These are phyloP conservation scores for Colletotrichum graminicola DNA, from an alignment of 2,329 filamentous ascomycete species.

Conservation along the genomic window DNA sequence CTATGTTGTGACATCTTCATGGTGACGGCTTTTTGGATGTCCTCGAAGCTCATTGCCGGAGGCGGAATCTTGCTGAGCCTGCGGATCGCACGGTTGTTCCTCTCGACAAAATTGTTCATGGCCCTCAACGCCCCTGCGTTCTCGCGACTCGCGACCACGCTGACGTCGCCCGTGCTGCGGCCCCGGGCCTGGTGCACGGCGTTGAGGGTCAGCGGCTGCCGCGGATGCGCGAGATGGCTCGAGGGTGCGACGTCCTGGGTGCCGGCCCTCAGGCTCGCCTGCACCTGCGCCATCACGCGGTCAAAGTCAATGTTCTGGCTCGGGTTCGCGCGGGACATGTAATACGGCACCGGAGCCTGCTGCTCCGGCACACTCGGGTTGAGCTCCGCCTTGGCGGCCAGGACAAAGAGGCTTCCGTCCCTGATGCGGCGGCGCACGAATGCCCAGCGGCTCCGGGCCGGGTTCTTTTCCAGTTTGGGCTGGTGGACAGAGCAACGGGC, in stretches of 20 bases:
- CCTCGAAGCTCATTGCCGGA: slow-evolving; percentile 49
- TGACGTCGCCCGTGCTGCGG: slow-evolving; percentile 51
- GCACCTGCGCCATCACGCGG: slow-evolving; percentile 58
- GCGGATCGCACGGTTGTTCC: slow-evolving; percentile 58
- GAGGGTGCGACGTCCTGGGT: slow-evolving; percentile 41
- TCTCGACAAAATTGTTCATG: slow-evolving; percentile 60
- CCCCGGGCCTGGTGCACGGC: slow-evolving; percentile 57
- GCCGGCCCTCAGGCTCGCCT: slow-evolving; percentile 49
- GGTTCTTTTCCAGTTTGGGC: slow-evolving; percentile 64
- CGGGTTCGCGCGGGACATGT: slow-evolving; percentile 44
- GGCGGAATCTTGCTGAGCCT: slow-evolving; percentile 56
- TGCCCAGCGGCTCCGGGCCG: slow-evolving; percentile 64
- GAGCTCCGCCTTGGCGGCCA: slow-evolving; percentile 56
- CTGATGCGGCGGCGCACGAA: slow-evolving; percentile 61
- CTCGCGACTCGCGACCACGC: slow-evolving; percentile 56
- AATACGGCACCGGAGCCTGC: slow-evolving; percentile 47
- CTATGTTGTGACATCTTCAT: slow-evolving; percentile 41
- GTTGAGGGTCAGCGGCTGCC: slow-evolving; percentile 53
- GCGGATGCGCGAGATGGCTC: slow-evolving; percentile 38
- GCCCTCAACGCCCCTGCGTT: slow-evolving; percentile 57
- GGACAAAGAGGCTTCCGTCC: slow-evolving; percentile 65
- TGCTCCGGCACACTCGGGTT: slow-evolving; percentile 46
- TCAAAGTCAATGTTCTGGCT: slow-evolving; percentile 59
- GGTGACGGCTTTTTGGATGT: slow-evolving; percentile 46
- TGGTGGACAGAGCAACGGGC: slow-evolving; percentile 62